phyloP scores from a whole-genome alignment of 2,329 filamentous ascomycete genomes.

The Hypomyces perniciosus region DNA sequence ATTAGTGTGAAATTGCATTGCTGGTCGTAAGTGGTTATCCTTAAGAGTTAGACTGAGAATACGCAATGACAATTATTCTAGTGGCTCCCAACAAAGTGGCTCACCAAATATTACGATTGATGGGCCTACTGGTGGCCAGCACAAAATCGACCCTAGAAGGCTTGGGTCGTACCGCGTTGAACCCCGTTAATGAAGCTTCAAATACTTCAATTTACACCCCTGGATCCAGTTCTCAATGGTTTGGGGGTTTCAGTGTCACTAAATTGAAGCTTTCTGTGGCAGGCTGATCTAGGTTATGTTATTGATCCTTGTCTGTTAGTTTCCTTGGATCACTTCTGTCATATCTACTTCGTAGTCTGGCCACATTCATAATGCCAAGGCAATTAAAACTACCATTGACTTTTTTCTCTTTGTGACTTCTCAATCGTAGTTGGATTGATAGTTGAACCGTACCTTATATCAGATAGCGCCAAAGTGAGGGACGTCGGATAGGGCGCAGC shows the following conservation, averaged over 20 bases:
- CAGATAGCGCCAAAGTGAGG: too few relatives aligned
- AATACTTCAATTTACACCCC: neutral
- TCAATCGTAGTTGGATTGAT: too few relatives aligned
- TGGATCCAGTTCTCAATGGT: neutral
- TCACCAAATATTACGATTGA: neutral
- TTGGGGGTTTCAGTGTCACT: neutral
- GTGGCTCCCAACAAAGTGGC: neutral
- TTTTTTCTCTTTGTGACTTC: neutral
- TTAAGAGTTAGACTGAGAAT: conserved; percentile 25
- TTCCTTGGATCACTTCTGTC: neutral
- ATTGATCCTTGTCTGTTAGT: neutral
- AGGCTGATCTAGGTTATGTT: neutral
- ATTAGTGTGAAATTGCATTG: neutral
- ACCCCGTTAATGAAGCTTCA: neutral
- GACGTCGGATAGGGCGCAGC: too few relatives aligned
- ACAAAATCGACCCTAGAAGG: conserved; percentile 2
- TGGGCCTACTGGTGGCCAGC: conserved; percentile 4
- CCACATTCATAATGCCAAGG: neutral
- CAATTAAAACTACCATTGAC: neutral
- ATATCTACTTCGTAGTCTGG: neutral
- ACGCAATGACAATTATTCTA: neutral
- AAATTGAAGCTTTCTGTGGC: neutral
- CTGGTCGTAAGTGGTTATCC: neutral
- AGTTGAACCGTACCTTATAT: too few relatives aligned
- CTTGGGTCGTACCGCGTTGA: conserved; percentile 29